Evolutionary conservation across 2,329 filamentous ascomycete species (phyloP).

Genomic region (Hymenotorrendiella dingleyae): DNA sequence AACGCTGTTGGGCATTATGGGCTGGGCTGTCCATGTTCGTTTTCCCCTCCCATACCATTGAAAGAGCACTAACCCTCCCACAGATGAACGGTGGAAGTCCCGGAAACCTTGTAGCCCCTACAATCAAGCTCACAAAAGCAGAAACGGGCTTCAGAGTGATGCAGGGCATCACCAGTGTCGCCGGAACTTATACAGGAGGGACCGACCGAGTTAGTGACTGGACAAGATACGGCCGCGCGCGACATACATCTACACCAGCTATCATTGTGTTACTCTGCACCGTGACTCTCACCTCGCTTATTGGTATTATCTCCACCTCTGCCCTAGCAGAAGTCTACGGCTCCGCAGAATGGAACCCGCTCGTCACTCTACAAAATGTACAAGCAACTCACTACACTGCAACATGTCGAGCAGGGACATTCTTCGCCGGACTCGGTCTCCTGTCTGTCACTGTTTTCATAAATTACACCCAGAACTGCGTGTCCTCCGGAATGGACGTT

Average conservation of each 20-base stretch:
- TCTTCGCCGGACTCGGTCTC: constrained; percentile 7
- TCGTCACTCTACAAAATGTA: constrained; percentile 4
- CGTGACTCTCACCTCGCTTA: constrained; percentile 1
- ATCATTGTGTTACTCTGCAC: constrained; percentile 8
- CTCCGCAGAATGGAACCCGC: constrained; percentile 7
- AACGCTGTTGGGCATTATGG: constrained; percentile 10
- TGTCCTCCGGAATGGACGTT: constrained; percentile 12
- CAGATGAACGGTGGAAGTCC: constrained; percentile 6
- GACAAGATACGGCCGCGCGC: constrained; percentile 10
- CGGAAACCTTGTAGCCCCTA: constrained; percentile 7
- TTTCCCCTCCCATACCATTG: not conserved
- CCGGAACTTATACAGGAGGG: constrained; percentile 9
- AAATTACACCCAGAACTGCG: constrained; percentile 7
- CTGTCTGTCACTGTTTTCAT: constrained; percentile 4
- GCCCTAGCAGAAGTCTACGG: constrained; percentile 5
- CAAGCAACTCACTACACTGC: constrained; percentile 5
- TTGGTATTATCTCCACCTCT: constrained; percentile 5
- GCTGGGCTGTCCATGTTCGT: constrained; percentile 8
- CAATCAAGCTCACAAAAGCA: constrained; percentile 6
- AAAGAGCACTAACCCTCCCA: not conserved
- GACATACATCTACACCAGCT: constrained; percentile 16
- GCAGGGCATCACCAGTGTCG: constrained; percentile 6
- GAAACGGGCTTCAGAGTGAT: constrained; percentile 9
- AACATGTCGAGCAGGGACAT: constrained; percentile 7
- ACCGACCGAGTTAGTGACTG: constrained; percentile 9